Evolutionary conservation across 495 filamentous ascomycete genomes (phyloP), one percentile per base, ranked within the genome.

Genomic region (Hyaloscypha bicolor): DNA sequence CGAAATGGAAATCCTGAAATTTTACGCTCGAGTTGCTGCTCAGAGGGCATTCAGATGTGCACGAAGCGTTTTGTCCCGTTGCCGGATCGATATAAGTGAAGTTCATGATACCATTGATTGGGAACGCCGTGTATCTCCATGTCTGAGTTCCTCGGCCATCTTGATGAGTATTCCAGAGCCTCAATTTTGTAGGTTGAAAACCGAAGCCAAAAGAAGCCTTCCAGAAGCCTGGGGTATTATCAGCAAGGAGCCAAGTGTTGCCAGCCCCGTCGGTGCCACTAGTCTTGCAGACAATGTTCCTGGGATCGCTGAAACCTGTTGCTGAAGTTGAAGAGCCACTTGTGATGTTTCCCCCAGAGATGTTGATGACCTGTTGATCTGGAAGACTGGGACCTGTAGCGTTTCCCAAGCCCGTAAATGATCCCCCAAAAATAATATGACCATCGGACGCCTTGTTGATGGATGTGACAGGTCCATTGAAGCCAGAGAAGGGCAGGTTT

Each of bases 81-180:
- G 78, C 82, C 0, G 90, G 87, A 74, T 97, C 92, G 55, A 85
- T 90, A 69, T 93, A 97, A 45, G 93, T 97, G 69, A 99, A 84
- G 76, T 98, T 97, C 91, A 98, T 93, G 74, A 98, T 97, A 37
- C 96, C 96, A 72, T 90, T 88, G 71, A 93, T 87, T 6, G 93
- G 93, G 35, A 93, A 77, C 22, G 91, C 88, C 33, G 91, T 91
- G 73, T 92, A 93, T 42, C 93, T 85, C 80, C 92, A 99, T 19
- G 86, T 87, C 76, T 90, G 88, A 9, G 95, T 97, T 33, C 95
- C 94, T 63, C 93, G 87, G 61, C 91, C 93, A 75, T 93, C 88
- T 60, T 88, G 82, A 68, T 92, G 89, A 11, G 96, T 96, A 77
- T 99, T 99, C 82, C 92, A 92, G 6, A 99, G 81, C 25, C 93